Evolutionary conservation across 345 rosid species (phyloP), one percentile per base, ranked within the genome.

Genomic region (Mercurialis annua): DNA sequence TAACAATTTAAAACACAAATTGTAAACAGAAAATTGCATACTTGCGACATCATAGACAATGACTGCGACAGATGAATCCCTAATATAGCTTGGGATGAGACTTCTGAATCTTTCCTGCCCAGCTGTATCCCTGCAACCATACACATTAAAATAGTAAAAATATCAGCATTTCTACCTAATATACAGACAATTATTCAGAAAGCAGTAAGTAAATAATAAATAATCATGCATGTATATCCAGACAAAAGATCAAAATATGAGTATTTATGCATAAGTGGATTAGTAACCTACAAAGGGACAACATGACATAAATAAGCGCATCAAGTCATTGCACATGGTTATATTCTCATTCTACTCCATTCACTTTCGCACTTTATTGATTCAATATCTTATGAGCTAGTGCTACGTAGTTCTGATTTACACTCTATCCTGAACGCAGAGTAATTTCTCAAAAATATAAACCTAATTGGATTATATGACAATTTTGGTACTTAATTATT

Each of bases 71-170:
- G 71, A 67, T 30, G 71, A 67, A 66, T 66, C 63, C 51, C 63
- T 56, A 15, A 67, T 67, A 15, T 67, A 67, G 40, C 71, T 67
- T 43, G 71, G 71, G 6, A 67, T 67, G 16, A 55, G 63, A 24
- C 63, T 56, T 67, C 71, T 67, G 31, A 67, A 67, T 56, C 71
- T 67, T 44, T 67, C 71, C 20, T 67, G 63, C 21, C 63, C 71
- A 67, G 71, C 71, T 29, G 71, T 67, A 67, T 67, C 71, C 71
- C 71, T 67, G 59, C 42, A 66, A 43, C 42, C 70, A 66, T 6
- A 55, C 27, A 42, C 18, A 29, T 50, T 15, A 66, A 31, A 14
- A n/a, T n/a, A 40, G 11, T 7, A 40, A 40, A 43, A 52, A 17
- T 7, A 43, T 27, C 8, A 11, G n/a, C 2, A 43, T 24, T 51